Base-by-base conservation (phyloP, 805 yeast species). In the Pichia eremophila region DNA sequence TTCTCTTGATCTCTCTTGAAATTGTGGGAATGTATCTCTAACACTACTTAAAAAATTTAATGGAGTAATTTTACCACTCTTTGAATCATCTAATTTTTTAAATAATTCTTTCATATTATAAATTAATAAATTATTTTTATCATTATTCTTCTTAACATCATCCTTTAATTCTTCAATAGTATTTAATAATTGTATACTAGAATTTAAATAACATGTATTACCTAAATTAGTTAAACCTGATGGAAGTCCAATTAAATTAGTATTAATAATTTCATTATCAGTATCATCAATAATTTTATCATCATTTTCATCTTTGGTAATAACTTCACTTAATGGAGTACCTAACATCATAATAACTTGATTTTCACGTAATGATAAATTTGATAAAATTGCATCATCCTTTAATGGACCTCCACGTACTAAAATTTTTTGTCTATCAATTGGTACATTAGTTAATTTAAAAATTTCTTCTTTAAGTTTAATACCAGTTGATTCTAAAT, bases 271-370 rank as follows among this genome's bases (percentile, higher is more conserved):
- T 42, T 53, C 59, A 31, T 46, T 42, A 8, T 46, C 46, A 40
- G 83, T 65, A 62, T 85, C 96, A 63, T 85, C 95, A 38, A 81
- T 63, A 53, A 86, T 85, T 29, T 77, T 78, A 43, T 70, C 72
- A 50, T 74, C 71, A 14, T 71, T 71, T 14, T 85, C 85, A 69
- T 9, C 68, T 62, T 52, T 61, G 50, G 17, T 43, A 8, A 47
- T 17, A 75, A 78, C 46, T 79, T 66, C 48, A 75, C 77, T 48
- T 47, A 85, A 93, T 2, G 96, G 91, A 1, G 97, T 83, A 25
- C 99, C 99, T 48, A 93, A 72, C 48, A 93, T 86, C 95, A 93
- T 85, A 22, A 91, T 71, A 14, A 78, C 70, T 54, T 83, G 85
- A 34, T 77, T 78, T 22, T 77, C 72, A 57, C 83, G 85, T 52